Base-by-base conservation (phyloP, 495 filamentous ascomycete species). In the Penicillium verhagenii region DNA sequence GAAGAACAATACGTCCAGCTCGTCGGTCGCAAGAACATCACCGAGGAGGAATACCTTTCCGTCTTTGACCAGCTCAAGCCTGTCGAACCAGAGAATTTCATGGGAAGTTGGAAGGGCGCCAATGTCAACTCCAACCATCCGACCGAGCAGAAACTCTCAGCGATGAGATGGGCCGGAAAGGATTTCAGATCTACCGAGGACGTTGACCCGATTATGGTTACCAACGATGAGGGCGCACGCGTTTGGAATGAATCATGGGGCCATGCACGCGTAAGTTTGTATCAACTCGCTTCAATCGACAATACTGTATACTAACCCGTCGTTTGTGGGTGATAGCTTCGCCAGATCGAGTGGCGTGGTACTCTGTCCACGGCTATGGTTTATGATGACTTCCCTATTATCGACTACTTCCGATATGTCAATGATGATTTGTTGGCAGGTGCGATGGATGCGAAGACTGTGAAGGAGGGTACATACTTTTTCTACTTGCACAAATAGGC, bases 361-460 rank as follows among this genome's bases (percentile, higher is more conserved):
- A 43, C 42, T 16, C 1, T 61, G 3, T 64, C 63, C 6, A 60
- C 60, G 14, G 57, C 62, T 6, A 68, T 72, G 65, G 54, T 70
- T 21, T 69, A 70, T 43, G 63, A 67, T 48, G 55, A 62, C 10
- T 47, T 53, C 9, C 65, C 67, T 2, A 67, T 72, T 39, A 63
- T 68, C 43, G 69, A 72, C 29, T 60, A 66, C 29, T 69, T 72
- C 49, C 52, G 64, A 31, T 63, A 59, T 26, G 66, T 72, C 11
- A 54, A 40, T 24, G 58, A 64, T 19, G 47, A 64, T 18, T 24
- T 66, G 33, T 42, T 72, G 21, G 52, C 58, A 11, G 68, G 62
- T 6, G 68, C 68, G 2, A 72, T 72, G 68, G 68, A 68, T 55
- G 57, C 57, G 6, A 65, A 65, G 45, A 49, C 25, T 14, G 16